Conservation (phyloP, 495 filamentous ascomycete genomes). For the Aspergillus egyptiacus region DNA sequence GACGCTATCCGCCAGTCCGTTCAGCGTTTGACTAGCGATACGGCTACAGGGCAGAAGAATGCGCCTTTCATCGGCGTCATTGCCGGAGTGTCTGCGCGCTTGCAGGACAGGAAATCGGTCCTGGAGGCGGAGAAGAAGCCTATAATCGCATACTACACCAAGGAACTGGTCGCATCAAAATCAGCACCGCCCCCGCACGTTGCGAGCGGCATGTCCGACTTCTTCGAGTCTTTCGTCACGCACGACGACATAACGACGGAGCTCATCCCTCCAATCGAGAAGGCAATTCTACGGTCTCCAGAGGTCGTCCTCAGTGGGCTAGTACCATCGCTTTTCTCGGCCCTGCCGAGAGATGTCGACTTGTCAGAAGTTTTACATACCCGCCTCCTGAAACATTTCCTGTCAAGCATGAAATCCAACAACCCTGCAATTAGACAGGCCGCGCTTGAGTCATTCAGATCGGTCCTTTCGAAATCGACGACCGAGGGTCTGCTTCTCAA, state of each 20-base stretch:
- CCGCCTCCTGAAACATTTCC: slow-evolving; percentile 72
- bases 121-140: slow-evolving; percentile 60
- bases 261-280: slow-evolving; percentile 75
- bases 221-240: slow-evolving; percentile 71
- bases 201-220: slow-evolving; percentile 68
- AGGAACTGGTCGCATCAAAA: slow-evolving; percentile 79
- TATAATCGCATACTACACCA: slow-evolving; percentile 72
- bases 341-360: slow-evolving; percentile 65
- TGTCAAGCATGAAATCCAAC: slow-evolving; percentile 85
- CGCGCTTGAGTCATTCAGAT: slow-evolving; percentile 64
- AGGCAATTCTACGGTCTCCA: slow-evolving; percentile 78
- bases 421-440: slow-evolving; percentile 71
- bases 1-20: slow-evolving; percentile 59
- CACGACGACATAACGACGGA: slow-evolving; percentile 69
- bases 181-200: slow-evolving; percentile 65
- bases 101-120: slow-evolving; percentile 49
- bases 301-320: slow-evolving; percentile 81
- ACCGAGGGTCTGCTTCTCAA: slow-evolving; percentile 53
- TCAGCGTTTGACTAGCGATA: slow-evolving; percentile 55
- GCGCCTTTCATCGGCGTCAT: slow-evolving; percentile 75
- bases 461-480: slow-evolving; percentile 51
- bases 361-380: slow-evolving; percentile 64
- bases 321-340: slow-evolving; percentile 59
- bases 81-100: slow-evolving; percentile 74
- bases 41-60: slow-evolving; percentile 58